These are phyloP conservation scores for Allium sativum DNA, from an alignment of 106 monocot species.

Conservation along the genomic window DNA sequence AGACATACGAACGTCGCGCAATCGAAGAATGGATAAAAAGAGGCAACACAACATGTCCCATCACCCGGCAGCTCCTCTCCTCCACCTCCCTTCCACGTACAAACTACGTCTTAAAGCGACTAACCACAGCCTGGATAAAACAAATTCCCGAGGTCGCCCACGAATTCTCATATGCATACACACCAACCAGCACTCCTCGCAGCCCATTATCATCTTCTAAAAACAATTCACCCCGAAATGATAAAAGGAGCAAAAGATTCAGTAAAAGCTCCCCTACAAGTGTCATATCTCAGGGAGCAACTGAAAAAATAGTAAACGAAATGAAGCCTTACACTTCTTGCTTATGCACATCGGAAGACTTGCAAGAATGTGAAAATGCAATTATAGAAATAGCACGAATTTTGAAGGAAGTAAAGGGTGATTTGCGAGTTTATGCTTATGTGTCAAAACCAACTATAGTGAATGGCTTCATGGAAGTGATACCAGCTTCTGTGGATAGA, in stretches of 20 bases:
- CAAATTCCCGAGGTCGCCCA: slow-evolving; percentile 31
- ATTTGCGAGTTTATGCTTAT: slow-evolving; percentile 16
- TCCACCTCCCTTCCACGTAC: slow-evolving; percentile 31
- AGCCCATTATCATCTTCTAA: slow-evolving; percentile 13
- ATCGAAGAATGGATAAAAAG: slow-evolving; percentile 50
- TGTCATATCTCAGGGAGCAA: slow-evolving; percentile 42
- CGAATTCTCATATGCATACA: slow-evolving; percentile 28
- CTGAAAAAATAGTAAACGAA: slow-evolving; percentile 23
- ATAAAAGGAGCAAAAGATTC: slow-evolving; percentile 29
- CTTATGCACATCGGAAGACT: slow-evolving; percentile 47
- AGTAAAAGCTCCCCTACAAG: slow-evolving; percentile 23
- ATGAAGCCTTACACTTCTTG: slow-evolving; percentile 28
- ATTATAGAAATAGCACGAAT: slow-evolving; percentile 22
- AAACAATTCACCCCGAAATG: slow-evolving; percentile 8
- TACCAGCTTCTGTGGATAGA: slow-evolving; percentile 33
- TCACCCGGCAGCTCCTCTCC: slow-evolving; percentile 42
- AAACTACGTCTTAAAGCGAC: slow-evolving; percentile 40
- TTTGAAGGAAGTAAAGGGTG: slow-evolving; percentile 28
- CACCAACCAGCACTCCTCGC: slow-evolving; percentile 10
- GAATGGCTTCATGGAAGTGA: slow-evolving; percentile 40
- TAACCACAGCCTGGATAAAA: slow-evolving; percentile 40
- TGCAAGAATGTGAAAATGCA: slow-evolving; percentile 45
- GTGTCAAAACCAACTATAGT: slow-evolving; percentile 23
- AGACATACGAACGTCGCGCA: slow-evolving; percentile 48
- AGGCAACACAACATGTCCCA: slow-evolving; percentile 49